phyloP scores from a whole-genome alignment of 116 monocot species.

The Phalaenopsis hybrid region DNA sequence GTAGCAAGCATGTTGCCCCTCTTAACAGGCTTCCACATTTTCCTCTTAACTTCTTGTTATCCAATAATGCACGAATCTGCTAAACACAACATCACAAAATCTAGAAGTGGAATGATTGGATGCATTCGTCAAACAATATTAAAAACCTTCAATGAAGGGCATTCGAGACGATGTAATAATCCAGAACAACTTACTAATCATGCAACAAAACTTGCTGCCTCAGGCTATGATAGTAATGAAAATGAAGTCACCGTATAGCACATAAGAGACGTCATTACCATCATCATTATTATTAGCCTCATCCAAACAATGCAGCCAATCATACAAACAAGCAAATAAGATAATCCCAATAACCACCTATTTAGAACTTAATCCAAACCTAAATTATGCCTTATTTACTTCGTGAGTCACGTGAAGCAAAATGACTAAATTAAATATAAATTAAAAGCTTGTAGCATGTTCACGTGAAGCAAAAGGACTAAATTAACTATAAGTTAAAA shows the following conservation, averaged over 20 bases:
- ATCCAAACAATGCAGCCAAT: background rate
- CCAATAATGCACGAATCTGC: background rate
- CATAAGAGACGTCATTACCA: background rate
- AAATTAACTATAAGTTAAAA: background rate
- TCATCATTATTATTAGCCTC: background rate
- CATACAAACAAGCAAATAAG: background rate
- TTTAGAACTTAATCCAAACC: background rate
- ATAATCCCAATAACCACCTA: background rate
- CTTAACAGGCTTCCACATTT: background rate
- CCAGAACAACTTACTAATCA: background rate
- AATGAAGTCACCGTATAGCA: background rate
- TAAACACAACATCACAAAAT: background rate
- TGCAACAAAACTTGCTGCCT: background rate
- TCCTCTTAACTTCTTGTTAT: background rate
- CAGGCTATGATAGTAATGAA: background rate
- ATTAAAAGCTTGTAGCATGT: background rate
- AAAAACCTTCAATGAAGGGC: background rate
- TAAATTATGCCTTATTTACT: background rate
- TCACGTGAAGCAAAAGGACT: background rate
- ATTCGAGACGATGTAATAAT: background rate
- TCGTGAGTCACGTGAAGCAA: too few species aligned
- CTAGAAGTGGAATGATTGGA: background rate
- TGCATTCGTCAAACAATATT: background rate
- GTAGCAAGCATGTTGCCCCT: background rate
- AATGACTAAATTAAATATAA: too few species aligned